Percentiles rank a stretch among this genome's conserved stretches.
These are phyloP conservation scores for Dactylonectria estremocensis DNA, from an alignment of 2,329 filamentous ascomycete genomes.

Conservation along the genomic window DNA sequence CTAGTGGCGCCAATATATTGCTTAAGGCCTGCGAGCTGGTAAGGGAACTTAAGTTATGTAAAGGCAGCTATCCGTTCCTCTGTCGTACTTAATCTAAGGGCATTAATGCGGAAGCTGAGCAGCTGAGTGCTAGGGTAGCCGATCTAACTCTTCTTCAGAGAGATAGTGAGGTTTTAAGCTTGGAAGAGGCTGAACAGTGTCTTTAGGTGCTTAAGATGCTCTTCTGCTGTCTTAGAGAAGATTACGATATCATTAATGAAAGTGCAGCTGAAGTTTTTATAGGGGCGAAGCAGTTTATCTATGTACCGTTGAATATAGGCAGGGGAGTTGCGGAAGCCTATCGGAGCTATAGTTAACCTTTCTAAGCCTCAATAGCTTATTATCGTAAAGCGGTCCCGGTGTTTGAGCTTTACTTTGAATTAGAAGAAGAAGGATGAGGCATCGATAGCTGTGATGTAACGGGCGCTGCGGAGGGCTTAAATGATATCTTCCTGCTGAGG, in stretches of 20 bases:
- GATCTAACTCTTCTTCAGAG: constrained; percentile 10
- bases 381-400: not conserved
- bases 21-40: not conserved
- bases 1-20: too few species aligned
- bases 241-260: not conserved
- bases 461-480: not conserved
- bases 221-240: not conserved
- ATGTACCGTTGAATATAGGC: not conserved
- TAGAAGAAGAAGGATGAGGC: constrained; percentile 13
- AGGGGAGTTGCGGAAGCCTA: not conserved
- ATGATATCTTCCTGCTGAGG: constrained; percentile 13
- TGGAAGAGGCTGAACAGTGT: not conserved
- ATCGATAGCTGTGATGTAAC: constrained; percentile 3
- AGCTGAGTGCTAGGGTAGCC: constrained; percentile 8
- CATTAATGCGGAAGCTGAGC: constrained; percentile 1
- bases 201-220: not conserved
- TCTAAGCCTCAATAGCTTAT: not conserved
- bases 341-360: not conserved
- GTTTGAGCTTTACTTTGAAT: not conserved
- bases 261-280: not conserved
- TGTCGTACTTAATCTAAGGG: not conserved
- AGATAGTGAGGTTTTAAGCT: not conserved
- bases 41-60: not conserved
- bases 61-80: not conserved
- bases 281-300: not conserved